phyloP scores from a whole-genome alignment of 805 yeast species.

The Candida qinlingensis region DNA sequence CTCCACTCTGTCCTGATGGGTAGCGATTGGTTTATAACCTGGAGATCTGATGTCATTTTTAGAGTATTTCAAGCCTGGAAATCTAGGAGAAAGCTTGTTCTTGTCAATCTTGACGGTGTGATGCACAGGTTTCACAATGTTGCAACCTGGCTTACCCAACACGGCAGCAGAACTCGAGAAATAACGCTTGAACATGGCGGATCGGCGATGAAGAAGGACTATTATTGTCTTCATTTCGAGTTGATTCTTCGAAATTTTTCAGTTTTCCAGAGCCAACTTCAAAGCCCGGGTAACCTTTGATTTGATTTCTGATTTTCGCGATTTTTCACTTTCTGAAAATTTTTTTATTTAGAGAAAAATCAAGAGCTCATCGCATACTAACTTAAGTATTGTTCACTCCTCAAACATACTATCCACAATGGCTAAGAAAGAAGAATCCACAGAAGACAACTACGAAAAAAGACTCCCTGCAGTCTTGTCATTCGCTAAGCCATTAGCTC shows the following conservation, averaged over 20 bases:
- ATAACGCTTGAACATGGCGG: constrained; percentile 13
- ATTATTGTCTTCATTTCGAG: background rate
- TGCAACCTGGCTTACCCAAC: constrained; percentile 48
- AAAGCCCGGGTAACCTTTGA: background rate
- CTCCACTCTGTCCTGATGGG: constrained; percentile 72
- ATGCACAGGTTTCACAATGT: constrained; percentile 87
- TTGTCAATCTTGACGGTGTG: constrained; percentile 78
- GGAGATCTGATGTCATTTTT: constrained; percentile 78
- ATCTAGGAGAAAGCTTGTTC: constrained; percentile 66
- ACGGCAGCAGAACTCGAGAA: constrained; percentile 23
- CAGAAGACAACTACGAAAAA: constrained; percentile 77
- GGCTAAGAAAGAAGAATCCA: constrained; percentile 42
- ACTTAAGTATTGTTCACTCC: too few relatives aligned
- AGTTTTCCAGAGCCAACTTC: background rate
- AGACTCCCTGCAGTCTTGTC: constrained; percentile 87
- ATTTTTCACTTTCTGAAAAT: background rate
- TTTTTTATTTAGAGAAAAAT: background rate
- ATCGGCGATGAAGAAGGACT: too few relatives aligned
- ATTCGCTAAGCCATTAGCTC: constrained; percentile 92
- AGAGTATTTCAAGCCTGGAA: constrained; percentile 58
- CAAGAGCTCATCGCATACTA: background rate
- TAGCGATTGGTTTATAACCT: constrained; percentile 65
- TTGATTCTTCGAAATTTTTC: background rate
- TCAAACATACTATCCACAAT: constrained; percentile 15
- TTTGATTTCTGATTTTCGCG: background rate